These are phyloP conservation scores for Penicillium sp. DNA, from an alignment of 2,329 filamentous ascomycete genomes.

Conservation along the genomic window DNA sequence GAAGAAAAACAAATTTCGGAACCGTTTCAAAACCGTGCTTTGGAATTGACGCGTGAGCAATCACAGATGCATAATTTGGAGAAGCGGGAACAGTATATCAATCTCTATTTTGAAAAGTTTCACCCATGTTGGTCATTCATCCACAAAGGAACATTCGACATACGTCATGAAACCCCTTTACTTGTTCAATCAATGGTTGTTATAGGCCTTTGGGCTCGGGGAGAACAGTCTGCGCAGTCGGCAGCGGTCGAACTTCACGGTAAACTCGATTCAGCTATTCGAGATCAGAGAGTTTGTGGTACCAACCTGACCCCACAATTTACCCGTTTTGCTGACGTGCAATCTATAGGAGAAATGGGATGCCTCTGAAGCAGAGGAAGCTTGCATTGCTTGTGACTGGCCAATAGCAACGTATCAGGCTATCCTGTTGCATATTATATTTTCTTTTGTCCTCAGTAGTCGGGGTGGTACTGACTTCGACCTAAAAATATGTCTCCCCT, in stretches of 20 bases:
- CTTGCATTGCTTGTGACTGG: constrained; percentile 19
- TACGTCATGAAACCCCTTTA: constrained; percentile 22
- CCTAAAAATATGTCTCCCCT: constrained; percentile 11
- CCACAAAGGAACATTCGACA: constrained; percentile 23
- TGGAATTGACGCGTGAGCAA: background rate
- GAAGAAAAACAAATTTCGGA: background rate
- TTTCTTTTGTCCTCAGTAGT: constrained; percentile 17
- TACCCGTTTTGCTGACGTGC: background rate
- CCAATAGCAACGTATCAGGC: constrained; percentile 36
- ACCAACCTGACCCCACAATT: background rate
- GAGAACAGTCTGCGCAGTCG: constrained; percentile 15
- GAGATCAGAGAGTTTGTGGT: constrained; percentile 26
- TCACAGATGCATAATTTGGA: background rate
- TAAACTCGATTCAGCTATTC: constrained; percentile 24
- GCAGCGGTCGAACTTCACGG: constrained; percentile 28
- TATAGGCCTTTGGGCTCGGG: constrained; percentile 29
- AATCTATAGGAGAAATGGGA: constrained; percentile 26
- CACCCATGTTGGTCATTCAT: constrained; percentile 34
- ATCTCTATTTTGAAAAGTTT: constrained; percentile 29
- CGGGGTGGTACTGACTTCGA: constrained; percentile 9
- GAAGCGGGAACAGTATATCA: constrained; percentile 18
- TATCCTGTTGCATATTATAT: constrained; percentile 33
- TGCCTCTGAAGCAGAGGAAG: constrained; percentile 10
- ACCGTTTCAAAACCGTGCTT: background rate
- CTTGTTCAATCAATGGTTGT: constrained; percentile 32